Percentiles rank a stretch among this genome's conserved stretches.
phyloP scores from a whole-genome alignment of 2,329 filamentous ascomycete species.

The Diatrype stigma region DNA sequence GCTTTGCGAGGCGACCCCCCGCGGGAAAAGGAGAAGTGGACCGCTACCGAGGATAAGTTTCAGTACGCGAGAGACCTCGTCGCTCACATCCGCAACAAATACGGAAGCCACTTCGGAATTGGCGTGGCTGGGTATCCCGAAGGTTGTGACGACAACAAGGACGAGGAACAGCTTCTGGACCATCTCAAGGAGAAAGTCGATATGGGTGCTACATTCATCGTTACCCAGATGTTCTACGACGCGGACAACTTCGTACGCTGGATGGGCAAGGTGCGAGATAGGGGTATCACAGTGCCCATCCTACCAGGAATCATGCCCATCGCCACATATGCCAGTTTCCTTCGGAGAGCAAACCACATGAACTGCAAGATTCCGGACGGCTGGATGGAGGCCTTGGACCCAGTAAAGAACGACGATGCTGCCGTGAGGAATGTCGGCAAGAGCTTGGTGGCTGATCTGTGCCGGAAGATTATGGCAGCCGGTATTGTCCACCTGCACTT shows the following conservation, averaged over 20 bases:
- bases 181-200: conserved; percentile 98
- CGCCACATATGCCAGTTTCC: conserved; percentile 88
- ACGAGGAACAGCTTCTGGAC: conserved; percentile 78
- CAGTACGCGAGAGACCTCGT: conserved; percentile 87
- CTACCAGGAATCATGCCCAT: conserved; percentile 93
- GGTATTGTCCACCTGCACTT: conserved; percentile 92
- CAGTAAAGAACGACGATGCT: conserved; percentile 94
- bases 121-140: conserved; percentile 96
- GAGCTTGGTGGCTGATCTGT: conserved; percentile 83
- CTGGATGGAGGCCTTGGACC: conserved; percentile 80
- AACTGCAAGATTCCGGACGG: conserved; percentile 75
- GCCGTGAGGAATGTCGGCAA: conserved; percentile 89
- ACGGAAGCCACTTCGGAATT: conserved; percentile 92
- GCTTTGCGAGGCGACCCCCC: conserved; percentile 91
- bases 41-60: conserved; percentile 80
- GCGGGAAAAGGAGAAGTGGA: conserved; percentile 90
- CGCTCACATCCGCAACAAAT: conserved; percentile 68
- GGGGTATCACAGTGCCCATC: conserved; percentile 79
- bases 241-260: conserved; percentile 91
- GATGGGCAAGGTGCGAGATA: conserved; percentile 80
- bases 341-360: conserved; percentile 87
- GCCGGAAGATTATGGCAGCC: conserved; percentile 74
- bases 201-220: conserved; percentile 86
- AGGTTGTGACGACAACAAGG: conserved; percentile 87
- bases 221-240: conserved; percentile 99